These are phyloP conservation scores for Fraxinus sp. DNA, from an alignment of 305 asterid species.

Conservation along the genomic window DNA sequence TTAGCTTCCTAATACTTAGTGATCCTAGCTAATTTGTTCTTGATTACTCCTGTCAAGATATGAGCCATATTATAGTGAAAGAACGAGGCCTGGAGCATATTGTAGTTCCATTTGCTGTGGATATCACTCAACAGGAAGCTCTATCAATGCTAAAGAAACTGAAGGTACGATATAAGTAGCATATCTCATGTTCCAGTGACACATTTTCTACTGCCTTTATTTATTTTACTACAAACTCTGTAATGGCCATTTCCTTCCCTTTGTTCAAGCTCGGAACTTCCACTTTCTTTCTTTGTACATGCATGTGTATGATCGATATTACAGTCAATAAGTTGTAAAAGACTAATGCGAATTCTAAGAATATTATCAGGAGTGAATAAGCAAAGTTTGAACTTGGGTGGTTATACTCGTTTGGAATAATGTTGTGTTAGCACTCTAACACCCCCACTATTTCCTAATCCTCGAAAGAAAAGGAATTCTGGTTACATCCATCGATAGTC, in stretches of 20 bases:
- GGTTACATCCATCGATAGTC: background rate
- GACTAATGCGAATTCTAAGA: background rate
- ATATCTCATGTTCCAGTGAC: conserved; percentile 3
- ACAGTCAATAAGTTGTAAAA: background rate
- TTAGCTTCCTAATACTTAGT: background rate
- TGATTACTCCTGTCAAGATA: conserved; percentile 33
- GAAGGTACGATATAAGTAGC: conserved; percentile 53
- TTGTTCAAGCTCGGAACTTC: background rate
- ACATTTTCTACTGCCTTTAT: background rate
- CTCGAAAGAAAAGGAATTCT: background rate
- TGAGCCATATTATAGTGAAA: conserved; percentile 18
- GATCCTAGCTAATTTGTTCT: conserved; percentile 15
- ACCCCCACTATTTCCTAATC: background rate
- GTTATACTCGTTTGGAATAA: background rate
- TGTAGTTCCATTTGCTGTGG: conserved; percentile 60
- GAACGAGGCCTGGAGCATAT: conserved; percentile 46
- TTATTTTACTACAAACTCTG: background rate
- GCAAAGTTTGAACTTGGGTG: background rate
- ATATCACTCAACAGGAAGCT: conserved; percentile 85
- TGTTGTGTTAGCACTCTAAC: background rate
- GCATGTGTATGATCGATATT: background rate
- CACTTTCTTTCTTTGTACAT: background rate
- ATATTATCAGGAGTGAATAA: background rate
- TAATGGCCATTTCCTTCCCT: background rate
- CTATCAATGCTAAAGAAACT: conserved; percentile 59